Evolutionary conservation across 2,329 filamentous ascomycete genomes (phyloP), one percentile per base, ranked within the genome.

Genomic region (Exophiala phaeomuriformis): DNA sequence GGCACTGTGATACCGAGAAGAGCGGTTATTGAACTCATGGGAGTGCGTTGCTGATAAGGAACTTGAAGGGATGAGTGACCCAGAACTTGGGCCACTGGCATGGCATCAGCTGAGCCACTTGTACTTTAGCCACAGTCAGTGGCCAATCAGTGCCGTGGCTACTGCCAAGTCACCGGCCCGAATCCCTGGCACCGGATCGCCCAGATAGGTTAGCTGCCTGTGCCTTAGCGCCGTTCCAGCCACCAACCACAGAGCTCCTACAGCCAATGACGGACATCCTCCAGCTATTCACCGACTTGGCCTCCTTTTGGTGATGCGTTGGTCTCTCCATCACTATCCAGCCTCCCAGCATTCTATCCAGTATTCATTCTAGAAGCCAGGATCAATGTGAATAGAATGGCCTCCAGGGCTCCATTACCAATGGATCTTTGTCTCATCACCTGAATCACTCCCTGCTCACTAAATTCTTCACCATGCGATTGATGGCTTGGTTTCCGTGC

Each of bases 321-420:
- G 33, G 33, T 2, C 33, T 35, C 19, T 12, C 6, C 5, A 30
- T 29, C n/a, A 27, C 10, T 32, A 28, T 57, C 51, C 55, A 57
- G 55, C 55, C 55, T 57, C 50, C 43, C 37, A 19, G 45, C 28
- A 44, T 51, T 51, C 49, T 42, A 28, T 57, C 55, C 55, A 57
- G 54, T 57, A 43, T 48, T 3, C 5, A 39, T 43, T 49, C 37
- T 28, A 44, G 44, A 43, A 33, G 43, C 47, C n/a, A 37, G 36
- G 12, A 37, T 51, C 46, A 40, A 40, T 50, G 45, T 47, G 53
- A 56, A 56, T 44, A 51, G 53, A 41, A 49, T n/a, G 40, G 7
- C n/a, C 3, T 27, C 37, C 43, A 28, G 5, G 12, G 30, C 19
- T 31, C n/a, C n/a, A n/a, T 43, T 19, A 36, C 47, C 46, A 53